A percentile compares a stretch with the other conserved stretches of the same genome.
Evolutionary conservation across 768 basidiomycete genomes (phyloP).

Genomic region (Dioszegia aurantiaca): DNA sequence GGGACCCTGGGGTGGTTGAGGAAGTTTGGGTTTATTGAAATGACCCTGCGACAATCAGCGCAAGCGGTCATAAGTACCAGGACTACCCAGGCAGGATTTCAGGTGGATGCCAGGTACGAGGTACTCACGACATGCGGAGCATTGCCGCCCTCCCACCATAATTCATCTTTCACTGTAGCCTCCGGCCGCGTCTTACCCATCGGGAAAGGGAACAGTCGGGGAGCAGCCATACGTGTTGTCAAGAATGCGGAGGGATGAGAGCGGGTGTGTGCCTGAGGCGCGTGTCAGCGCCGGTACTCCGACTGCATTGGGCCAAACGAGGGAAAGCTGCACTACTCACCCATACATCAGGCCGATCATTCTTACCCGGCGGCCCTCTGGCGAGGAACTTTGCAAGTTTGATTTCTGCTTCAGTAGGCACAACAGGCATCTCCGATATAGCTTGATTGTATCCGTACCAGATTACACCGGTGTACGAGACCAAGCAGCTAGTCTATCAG

Average conservation of each 20-base stretch:
- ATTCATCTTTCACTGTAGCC: slow-evolving; percentile 27
- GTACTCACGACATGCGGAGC: slow-evolving; percentile 42
- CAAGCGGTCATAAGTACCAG: no score
- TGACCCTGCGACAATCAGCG: no score
- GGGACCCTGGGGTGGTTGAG: slow-evolving; percentile 21
- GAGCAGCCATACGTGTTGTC: slow-evolving; percentile 37
- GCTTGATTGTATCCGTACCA: slow-evolving; percentile 43
- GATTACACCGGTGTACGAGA: slow-evolving; percentile 30
- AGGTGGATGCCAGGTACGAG: slow-evolving; percentile 4
- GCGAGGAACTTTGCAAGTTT: slow-evolving; percentile 24
- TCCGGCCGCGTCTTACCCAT: slow-evolving; percentile 34
- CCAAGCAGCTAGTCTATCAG: slow-evolving; percentile 27
- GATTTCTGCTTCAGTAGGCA: slow-evolving; percentile 5
- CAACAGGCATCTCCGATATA: slow-evolving; percentile 24
- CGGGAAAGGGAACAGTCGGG: slow-evolving; percentile 44
- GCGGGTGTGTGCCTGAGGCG: slow-evolving; percentile 42
- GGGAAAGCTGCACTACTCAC: slow-evolving; percentile 13
- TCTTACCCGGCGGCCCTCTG: slow-evolving; percentile 11
- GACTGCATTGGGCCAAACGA: background rate
- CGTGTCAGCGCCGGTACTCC: no score
- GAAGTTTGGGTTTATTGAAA: slow-evolving; percentile 41
- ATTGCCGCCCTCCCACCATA: slow-evolving; percentile 49
- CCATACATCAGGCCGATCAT: slow-evolving; percentile 35
- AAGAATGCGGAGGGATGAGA: slow-evolving; percentile 46
- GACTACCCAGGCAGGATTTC: no score